Base-by-base conservation (phyloP, 352 stramenopile genomes). In the Plasmopara viticola region DNA sequence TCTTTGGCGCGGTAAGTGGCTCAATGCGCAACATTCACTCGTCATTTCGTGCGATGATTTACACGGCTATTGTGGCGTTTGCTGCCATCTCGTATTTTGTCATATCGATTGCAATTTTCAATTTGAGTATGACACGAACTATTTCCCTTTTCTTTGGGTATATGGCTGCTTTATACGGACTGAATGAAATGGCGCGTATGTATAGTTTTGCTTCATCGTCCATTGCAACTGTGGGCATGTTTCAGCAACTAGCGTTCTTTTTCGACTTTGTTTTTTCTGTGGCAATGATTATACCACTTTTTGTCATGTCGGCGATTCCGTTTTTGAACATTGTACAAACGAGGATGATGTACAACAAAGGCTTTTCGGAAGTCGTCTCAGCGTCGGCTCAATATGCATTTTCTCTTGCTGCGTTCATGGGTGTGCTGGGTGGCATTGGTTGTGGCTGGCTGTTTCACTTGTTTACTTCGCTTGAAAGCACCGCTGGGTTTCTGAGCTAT, bases 261-360 rank as follows among this genome's bases (percentile, higher is more conserved):
- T 94, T 94, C 43, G 83, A 94, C 64, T 94, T 90, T 51, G 43
- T 94, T 8, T 91, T 91, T 51, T 75, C 78, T 28, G 60, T 76
- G 34, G 54, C 74, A 6, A 86, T 91, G 71, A 82, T 91, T 30
- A 51, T 89, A 13, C 80, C 81, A 43, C 63, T 94, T 25, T 62
- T 94, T 17, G 62, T 91, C 28, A 78, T 94, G 65, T 91, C 80
- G 51, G 74, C 68, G 29, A 86, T 94, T 33, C 83, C 83, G 50
- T 94, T 94, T 61, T 48, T 94, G 38, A 91, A 91, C 58, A 86
- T 90, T 13, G 86, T 94, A 31, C 83, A 94, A 63, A 91, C 83
- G 46, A 81, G 83, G 55, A 94, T 94, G 83, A 94, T 94, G 83
- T 94, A 91, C 77, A 94, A 94, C 63, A 85, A 94, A 70, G 80